Percentiles rank a stretch among this genome's conserved stretches.
These are phyloP conservation scores for Hygrophoropsis aurantiaca DNA, from an alignment of 768 basidiomycete genomes.

Conservation along the genomic window DNA sequence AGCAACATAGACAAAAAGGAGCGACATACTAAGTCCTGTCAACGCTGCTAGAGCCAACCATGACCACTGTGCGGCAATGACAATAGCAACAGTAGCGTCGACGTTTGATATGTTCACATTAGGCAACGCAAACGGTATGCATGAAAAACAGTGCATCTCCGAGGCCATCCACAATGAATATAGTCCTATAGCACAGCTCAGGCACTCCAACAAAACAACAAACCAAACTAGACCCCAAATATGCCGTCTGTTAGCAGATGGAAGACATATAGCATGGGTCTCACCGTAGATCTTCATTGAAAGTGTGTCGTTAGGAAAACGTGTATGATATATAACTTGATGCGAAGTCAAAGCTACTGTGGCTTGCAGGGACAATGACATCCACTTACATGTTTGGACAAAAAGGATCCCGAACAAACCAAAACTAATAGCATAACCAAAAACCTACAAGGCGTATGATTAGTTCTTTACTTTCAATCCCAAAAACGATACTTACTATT, in stretches of 20 bases:
- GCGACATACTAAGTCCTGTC: too few relatives aligned
- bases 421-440: constrained; percentile 2
- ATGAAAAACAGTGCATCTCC: background rate
- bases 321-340: background rate
- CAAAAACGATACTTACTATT: too few relatives aligned
- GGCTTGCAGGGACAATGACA: background rate
- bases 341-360: background rate
- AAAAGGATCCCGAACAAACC: background rate
- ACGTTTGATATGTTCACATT: too few relatives aligned
- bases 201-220: background rate
- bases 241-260: background rate
- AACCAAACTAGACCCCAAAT: background rate
- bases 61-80: too few relatives aligned
- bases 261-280: background rate
- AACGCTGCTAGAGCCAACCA: too few relatives aligned
- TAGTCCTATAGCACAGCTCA: background rate
- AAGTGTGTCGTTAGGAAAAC: background rate
- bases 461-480: too few relatives aligned
- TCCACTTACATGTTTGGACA: background rate
- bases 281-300: background rate
- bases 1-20: too few relatives aligned
- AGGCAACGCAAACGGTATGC: background rate
- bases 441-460: background rate
- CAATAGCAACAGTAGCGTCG: too few relatives aligned
- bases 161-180: background rate